These are phyloP conservation scores for Rhynchosporium graminicola DNA, from an alignment of 2,329 filamentous ascomycete species.

Conservation along the genomic window DNA sequence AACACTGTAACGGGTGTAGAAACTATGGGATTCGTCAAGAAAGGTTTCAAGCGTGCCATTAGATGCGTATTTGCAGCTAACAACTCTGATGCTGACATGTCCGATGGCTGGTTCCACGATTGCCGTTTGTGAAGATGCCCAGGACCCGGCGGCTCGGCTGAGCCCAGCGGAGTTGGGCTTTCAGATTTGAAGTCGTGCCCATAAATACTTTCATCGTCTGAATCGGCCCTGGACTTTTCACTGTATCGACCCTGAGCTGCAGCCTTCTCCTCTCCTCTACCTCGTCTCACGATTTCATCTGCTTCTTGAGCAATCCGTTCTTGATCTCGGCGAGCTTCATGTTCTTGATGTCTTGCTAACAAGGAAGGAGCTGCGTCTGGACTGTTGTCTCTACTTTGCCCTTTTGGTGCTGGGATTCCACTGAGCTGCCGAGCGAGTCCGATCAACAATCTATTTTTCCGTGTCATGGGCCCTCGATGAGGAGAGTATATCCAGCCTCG, in stretches of 20 bases:
- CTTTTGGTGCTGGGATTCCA: conserved; percentile 64
- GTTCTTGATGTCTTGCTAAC: conserved; percentile 43
- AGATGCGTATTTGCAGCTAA: conserved; percentile 80
- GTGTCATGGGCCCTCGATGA: conserved; percentile 78
- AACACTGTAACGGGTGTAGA: conserved; percentile 84
- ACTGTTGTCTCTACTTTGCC: conserved; percentile 35
- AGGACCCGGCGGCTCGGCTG: conserved; percentile 39
- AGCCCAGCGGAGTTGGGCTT: conserved; percentile 26
- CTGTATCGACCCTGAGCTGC: conserved; percentile 75
- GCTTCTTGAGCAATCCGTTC: conserved; percentile 74
- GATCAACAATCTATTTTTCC: conserved; percentile 84
- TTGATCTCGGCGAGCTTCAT: conserved; percentile 55
- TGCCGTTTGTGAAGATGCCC: conserved; percentile 47
- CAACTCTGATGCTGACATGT: conserved; percentile 76
- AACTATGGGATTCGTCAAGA: conserved; percentile 80
- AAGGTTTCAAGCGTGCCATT: conserved; percentile 84
- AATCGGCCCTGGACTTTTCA: conserved; percentile 57
- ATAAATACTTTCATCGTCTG: conserved; percentile 41
- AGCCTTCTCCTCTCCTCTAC: conserved; percentile 68
- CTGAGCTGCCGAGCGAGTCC: conserved; percentile 85
- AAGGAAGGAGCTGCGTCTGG: conserved; percentile 35
- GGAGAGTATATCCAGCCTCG: conserved; percentile 94
- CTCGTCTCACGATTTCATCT: conserved; percentile 71
- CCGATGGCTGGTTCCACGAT: conserved; percentile 45
- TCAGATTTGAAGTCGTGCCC: conserved; percentile 24